A percentile compares a stretch with the other conserved stretches of the same genome.
These are phyloP conservation scores for Kentomonas sorsogonicus DNA, from an alignment of 208 protist genomes.

Conservation along the genomic window DNA sequence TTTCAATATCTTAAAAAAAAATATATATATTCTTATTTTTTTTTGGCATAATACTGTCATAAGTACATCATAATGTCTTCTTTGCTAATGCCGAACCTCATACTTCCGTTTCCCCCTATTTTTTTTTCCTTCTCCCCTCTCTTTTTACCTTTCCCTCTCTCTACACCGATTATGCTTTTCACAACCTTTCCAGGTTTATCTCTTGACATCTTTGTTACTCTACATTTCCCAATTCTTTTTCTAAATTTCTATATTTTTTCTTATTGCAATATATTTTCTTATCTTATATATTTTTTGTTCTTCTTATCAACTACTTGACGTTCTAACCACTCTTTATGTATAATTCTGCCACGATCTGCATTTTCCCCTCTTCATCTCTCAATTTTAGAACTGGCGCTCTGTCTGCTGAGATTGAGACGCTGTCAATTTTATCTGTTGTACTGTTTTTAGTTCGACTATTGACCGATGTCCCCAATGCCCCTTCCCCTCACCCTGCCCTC, in stretches of 20 bases:
- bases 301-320: constrained; percentile 17
- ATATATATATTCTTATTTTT: constrained; percentile 9
- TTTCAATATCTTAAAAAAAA: constrained; percentile 9
- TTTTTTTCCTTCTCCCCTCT: too few species aligned
- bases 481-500: too few species aligned
- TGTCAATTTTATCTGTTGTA: too few species aligned
- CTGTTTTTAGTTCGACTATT: too few species aligned
- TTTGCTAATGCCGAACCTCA: too few species aligned
- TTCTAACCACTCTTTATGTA: too few species aligned
- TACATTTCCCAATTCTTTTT: neutral
- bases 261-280: neutral
- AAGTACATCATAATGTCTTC: too few species aligned
- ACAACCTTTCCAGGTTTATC: constrained; percentile 7
- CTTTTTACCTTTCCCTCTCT: constrained; percentile 6
- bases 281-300: neutral
- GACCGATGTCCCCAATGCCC: too few species aligned
- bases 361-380: too few species aligned
- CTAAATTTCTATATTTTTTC: neutral
- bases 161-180: constrained; percentile 11
- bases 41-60: neutral
- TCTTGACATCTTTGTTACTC: constrained; percentile 10
- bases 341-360: neutral
- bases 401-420: too few species aligned
- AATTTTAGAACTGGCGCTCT: too few species aligned
- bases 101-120: constrained; percentile 8